Evolutionary conservation across 352 stramenopile genomes (phyloP).

Genomic region (Globisporangium splendens): DNA sequence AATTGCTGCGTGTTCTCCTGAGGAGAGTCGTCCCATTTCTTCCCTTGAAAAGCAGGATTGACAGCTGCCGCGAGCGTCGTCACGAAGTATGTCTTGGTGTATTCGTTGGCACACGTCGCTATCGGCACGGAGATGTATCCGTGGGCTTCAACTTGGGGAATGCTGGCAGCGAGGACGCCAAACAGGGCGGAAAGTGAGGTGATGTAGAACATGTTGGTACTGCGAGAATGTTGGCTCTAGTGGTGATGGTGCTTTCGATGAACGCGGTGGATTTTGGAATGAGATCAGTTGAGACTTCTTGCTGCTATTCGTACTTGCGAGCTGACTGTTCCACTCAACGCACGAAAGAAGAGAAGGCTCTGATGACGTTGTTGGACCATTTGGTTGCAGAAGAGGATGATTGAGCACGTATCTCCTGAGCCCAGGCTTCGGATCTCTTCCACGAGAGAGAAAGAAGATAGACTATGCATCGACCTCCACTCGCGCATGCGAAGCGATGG

Average conservation of each 20-base stretch:
- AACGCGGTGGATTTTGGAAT: slow-evolving; percentile 17
- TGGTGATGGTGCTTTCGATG: neutral
- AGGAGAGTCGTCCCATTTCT: slow-evolving; percentile 33
- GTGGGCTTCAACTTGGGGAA: slow-evolving; percentile 16
- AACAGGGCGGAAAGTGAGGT: slow-evolving; percentile 1
- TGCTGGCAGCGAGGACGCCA: neutral
- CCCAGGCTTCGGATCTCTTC: too few relatives aligned
- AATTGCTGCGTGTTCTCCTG: slow-evolving; percentile 26
- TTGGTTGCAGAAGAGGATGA: too few relatives aligned
- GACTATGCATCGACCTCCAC: too few relatives aligned
- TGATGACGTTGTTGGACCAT: too few relatives aligned
- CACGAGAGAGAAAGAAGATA: too few relatives aligned
- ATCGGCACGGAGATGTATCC: slow-evolving; percentile 29
- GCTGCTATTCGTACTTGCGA: too few relatives aligned
- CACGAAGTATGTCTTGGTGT: slow-evolving; percentile 27
- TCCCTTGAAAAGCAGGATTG: slow-evolving; percentile 22
- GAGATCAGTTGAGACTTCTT: slow-evolving; percentile 5
- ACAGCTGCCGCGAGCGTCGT: slow-evolving; percentile 16
- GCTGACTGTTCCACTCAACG: too few relatives aligned
- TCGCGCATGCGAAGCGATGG: too few relatives aligned
- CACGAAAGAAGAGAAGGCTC: neutral
- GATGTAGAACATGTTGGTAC: neutral
- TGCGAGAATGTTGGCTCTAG: neutral
- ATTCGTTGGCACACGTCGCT: slow-evolving; percentile 26
- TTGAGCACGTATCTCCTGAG: too few relatives aligned